Percentiles rank a stretch among this genome's conserved stretches.
These are phyloP conservation scores for Prosopis cineraria DNA, from an alignment of 306 rosid genomes.

Conservation along the genomic window DNA sequence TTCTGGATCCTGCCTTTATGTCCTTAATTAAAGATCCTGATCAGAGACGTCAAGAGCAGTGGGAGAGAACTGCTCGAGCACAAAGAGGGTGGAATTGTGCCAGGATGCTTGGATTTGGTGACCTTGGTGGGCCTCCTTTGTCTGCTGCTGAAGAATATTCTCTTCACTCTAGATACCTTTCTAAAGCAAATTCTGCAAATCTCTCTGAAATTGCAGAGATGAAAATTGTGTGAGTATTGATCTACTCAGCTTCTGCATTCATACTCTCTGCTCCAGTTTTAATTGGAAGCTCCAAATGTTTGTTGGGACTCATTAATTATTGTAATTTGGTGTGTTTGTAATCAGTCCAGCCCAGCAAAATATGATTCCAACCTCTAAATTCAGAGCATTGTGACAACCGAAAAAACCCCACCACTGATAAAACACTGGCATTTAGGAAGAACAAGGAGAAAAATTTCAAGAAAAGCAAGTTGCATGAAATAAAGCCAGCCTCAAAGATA, in stretches of 20 bases:
- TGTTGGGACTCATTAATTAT: conserved; percentile 17
- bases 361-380: background rate
- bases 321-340: conserved; percentile 17
- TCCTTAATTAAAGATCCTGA: conserved; percentile 98
- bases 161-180: conserved; percentile 93
- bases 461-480: conserved; percentile 1
- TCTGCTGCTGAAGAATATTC: conserved; percentile 96
- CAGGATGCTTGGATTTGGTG: conserved; percentile 90
- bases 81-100: conserved; percentile 84
- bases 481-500: background rate
- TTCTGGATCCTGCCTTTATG: conserved; percentile 98
- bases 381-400: background rate
- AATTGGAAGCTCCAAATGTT: background rate
- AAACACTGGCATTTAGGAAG: background rate
- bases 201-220: conserved; percentile 95
- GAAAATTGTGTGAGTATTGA: conserved; percentile 85
- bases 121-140: conserved; percentile 85
- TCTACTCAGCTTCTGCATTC: conserved; percentile 29
- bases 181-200: conserved; percentile 90
- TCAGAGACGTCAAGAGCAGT: conserved; percentile 89
- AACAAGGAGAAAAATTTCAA: background rate
- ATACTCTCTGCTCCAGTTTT: conserved; percentile 13
- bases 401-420: background rate
- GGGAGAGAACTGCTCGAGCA: conserved; percentile 98
- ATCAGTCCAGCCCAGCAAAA: background rate